Evolutionary conservation across 768 basidiomycete species (phyloP).

Genomic region (Bullera alba): DNA sequence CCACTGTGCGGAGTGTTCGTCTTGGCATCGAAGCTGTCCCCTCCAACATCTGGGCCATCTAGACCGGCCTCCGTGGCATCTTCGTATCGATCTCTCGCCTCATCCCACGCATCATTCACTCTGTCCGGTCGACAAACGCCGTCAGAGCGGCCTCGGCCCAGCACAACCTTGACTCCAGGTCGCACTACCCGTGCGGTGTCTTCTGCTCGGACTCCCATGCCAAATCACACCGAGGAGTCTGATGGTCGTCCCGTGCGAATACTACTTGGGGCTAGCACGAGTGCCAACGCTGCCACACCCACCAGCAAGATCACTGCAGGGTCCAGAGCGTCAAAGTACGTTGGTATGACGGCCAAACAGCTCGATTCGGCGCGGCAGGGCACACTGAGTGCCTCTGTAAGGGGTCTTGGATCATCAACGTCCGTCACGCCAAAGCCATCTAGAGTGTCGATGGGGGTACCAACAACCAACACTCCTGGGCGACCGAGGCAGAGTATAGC

Average conservation of each 20-base stretch:
- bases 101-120: slow-evolving; percentile 15
- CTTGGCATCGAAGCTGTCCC: slow-evolving; percentile 68
- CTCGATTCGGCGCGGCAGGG: slow-evolving; percentile 50
- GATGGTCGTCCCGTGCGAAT: slow-evolving; percentile 18
- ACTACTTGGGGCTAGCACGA: slow-evolving; percentile 27
- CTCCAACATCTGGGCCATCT: slow-evolving; percentile 61
- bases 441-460: slow-evolving; percentile 26
- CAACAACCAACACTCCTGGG: slow-evolving; percentile 17
- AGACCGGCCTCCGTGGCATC: slow-evolving; percentile 78
- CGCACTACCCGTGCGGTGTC: slow-evolving; percentile 32
- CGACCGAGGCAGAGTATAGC: slow-evolving; percentile 15
- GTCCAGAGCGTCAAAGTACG: slow-evolving; percentile 75
- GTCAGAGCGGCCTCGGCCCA: slow-evolving; percentile 24
- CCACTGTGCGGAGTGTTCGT: slow-evolving; percentile 87
- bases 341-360: slow-evolving; percentile 76
- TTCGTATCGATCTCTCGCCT: slow-evolving; percentile 49
- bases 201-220: background rate
- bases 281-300: slow-evolving; percentile 23
- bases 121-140: slow-evolving; percentile 50
- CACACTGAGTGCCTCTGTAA: slow-evolving; percentile 19
- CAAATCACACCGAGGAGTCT: too few relatives aligned
- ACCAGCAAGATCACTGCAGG: slow-evolving; percentile 62
- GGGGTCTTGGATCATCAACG: slow-evolving; percentile 16
- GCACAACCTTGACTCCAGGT: slow-evolving; percentile 41
- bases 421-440: slow-evolving; percentile 34